Evolutionary conservation across 768 basidiomycete genomes (phyloP).

Genomic region (Mycena alexandri): DNA sequence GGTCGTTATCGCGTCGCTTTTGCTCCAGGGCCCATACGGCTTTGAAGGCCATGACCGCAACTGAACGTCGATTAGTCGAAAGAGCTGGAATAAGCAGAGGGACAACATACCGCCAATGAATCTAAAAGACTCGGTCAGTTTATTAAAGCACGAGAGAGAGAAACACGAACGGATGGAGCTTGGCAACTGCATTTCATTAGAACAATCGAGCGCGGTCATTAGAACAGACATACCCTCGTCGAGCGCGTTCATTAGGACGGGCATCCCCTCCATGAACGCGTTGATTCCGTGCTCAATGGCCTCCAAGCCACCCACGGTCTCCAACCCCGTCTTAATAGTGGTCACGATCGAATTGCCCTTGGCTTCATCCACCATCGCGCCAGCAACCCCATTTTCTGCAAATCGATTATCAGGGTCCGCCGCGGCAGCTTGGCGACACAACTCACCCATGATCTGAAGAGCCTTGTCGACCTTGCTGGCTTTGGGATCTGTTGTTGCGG

Average conservation of each 20-base stretch:
- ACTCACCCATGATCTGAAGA: conserved; percentile 13
- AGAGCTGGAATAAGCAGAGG: not conserved
- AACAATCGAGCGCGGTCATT: too few relatives aligned
- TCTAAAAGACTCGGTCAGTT: too few relatives aligned
- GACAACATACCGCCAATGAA: conserved; percentile 17
- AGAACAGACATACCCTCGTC: conserved; percentile 21
- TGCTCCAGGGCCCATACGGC: conserved; percentile 52
- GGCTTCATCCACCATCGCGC: conserved; percentile 16
- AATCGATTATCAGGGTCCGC: too few relatives aligned
- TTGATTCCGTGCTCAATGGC: conserved; percentile 36
- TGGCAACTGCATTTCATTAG: conserved; percentile 24
- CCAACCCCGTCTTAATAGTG: conserved; percentile 10
- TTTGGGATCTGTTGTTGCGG: conserved; percentile 10
- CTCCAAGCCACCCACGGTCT: conserved; percentile 17
- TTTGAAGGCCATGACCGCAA: conserved; percentile 35
- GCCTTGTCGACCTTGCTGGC: conserved; percentile 8
- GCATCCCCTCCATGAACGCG: conserved; percentile 39
- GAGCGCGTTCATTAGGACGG: conserved; percentile 40
- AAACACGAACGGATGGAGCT: conserved; percentile 41
- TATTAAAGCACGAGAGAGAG: not conserved
- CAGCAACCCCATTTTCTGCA: not conserved
- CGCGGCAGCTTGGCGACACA: not conserved
- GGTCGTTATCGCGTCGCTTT: conserved; percentile 54
- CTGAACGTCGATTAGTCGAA: not conserved
- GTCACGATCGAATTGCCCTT: not conserved